Base-by-base conservation (phyloP, 2,329 filamentous ascomycete genomes). In the Paecilomyces variotii region DNA sequence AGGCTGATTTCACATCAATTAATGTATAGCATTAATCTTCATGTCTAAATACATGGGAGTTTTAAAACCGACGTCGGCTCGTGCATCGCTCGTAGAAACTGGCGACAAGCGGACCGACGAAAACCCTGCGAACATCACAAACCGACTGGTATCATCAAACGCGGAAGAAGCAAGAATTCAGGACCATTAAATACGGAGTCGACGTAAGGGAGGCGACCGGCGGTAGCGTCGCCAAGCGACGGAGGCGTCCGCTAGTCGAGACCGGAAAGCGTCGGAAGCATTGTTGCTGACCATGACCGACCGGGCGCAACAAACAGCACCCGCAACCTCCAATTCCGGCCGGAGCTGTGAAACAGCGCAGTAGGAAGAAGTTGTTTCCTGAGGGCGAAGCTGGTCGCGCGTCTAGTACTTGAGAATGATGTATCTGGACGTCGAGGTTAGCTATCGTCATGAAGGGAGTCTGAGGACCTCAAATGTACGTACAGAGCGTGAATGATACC, bases 401-500 rank as follows among this genome's bases (percentile, higher is more conserved):
- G 53, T 62, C 76, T 90, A 95, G 74, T 91, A 93, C 79, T 93
- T 94, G 70, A 94, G 82, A 67, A 96, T 94, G 71, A 96, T 92
- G 83, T 94, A 87, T 64, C 84, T 87, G 69, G 35, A 45, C 64
- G 34, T 39, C 45, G 54, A 12, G 19, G 50, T 52, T 52, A 52
- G 50, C 39, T 45, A 45, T 52, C 50, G n/a, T 11, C 2, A 19
- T 12, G n/a, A 26, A 25, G 25, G 14, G 50, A 4, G 65, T 30
- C 55, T 34, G 10, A 6, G 57, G 53, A 54, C 57, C n/a, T 3
- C 7, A 45, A 27, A n/a, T 34, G 58, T 59, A 84, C 85, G 64
- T 85, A 96, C 80, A 96, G 79, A 62, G 91, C 91, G 81, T 96
- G 91, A 76, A 96, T 90, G 79, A 96, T 92, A 76, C 91, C 89